These are phyloP conservation scores for Sphagnum fallax DNA, from an alignment of 228 moss, liverwort and hornwort genomes.

Conservation along the genomic window DNA sequence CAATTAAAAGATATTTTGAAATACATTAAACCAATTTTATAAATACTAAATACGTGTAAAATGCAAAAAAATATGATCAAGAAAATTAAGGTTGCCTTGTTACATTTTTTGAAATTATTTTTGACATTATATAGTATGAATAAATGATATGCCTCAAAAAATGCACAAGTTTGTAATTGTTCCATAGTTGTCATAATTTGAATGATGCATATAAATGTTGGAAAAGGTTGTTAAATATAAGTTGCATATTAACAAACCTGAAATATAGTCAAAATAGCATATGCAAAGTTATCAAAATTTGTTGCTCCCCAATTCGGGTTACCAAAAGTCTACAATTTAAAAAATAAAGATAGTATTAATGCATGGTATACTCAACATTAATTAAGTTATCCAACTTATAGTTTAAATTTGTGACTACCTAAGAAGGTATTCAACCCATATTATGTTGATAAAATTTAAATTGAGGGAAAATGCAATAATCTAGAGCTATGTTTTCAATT, in stretches of 20 bases:
- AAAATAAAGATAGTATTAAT: not conserved
- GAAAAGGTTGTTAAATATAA: not conserved
- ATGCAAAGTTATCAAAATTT: slow-evolving; percentile 65
- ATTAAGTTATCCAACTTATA: too few species aligned
- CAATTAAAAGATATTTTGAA: too few species aligned
- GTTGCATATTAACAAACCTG: slow-evolving; percentile 32
- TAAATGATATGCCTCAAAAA: not conserved
- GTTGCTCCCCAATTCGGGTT: slow-evolving; percentile 78
- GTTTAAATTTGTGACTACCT: not conserved
- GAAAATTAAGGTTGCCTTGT: too few species aligned
- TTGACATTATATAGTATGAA: too few species aligned
- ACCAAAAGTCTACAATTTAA: slow-evolving; percentile 22
- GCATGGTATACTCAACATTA: too few species aligned
- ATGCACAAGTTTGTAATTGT: not conserved
- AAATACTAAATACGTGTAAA: too few species aligned
- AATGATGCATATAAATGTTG: not conserved
- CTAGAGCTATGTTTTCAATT: too few species aligned
- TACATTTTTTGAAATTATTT: too few species aligned
- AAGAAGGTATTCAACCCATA: not conserved
- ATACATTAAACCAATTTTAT: too few species aligned
- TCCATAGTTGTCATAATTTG: not conserved
- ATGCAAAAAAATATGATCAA: too few species aligned
- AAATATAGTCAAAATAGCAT: slow-evolving; percentile 57
- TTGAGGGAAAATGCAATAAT: too few species aligned
- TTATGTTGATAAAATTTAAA: not conserved